phyloP scores from a whole-genome alignment of 2,329 filamentous ascomycete species.

The Furcasterigmium furcatum region DNA sequence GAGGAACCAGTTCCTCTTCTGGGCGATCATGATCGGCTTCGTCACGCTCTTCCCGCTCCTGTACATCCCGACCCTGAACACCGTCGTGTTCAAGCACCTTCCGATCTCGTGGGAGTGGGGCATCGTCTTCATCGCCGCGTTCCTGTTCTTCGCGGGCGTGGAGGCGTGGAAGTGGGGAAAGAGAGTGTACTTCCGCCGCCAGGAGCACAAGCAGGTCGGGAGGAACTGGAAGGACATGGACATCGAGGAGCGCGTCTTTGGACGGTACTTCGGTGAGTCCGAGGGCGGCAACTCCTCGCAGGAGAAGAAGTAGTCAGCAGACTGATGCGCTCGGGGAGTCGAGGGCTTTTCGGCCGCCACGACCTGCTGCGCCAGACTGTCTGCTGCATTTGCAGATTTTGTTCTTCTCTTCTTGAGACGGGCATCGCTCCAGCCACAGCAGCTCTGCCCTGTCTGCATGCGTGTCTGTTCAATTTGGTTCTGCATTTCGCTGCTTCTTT shows the following conservation, averaged over 20 bases:
- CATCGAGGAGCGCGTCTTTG: constrained; percentile 10
- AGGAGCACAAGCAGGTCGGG: constrained; percentile 3
- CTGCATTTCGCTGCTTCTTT: no score
- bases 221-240: constrained; percentile 7
- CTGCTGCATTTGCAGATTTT: no score
- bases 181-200: constrained; percentile 32
- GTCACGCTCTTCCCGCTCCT: constrained; percentile 29
- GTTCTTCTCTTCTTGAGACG: no score
- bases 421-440: no score
- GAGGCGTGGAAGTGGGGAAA: constrained; percentile 59
- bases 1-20: constrained; percentile 42
- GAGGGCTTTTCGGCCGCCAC: no score
- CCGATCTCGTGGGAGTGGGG: constrained; percentile 37
- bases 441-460: no score
- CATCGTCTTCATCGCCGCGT: constrained; percentile 40
- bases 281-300: no score
- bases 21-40: constrained; percentile 37
- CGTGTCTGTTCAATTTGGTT: no score
- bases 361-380: no score
- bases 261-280: constrained; percentile 26
- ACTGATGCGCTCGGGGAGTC: no score
- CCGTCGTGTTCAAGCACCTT: constrained; percentile 48
- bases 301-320: no score
- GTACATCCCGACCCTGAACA: constrained; percentile 49
- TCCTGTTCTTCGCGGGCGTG: constrained; percentile 47